Conservation (phyloP, 2,329 filamentous ascomycete genomes). For the Chaetomium globosum region DNA sequence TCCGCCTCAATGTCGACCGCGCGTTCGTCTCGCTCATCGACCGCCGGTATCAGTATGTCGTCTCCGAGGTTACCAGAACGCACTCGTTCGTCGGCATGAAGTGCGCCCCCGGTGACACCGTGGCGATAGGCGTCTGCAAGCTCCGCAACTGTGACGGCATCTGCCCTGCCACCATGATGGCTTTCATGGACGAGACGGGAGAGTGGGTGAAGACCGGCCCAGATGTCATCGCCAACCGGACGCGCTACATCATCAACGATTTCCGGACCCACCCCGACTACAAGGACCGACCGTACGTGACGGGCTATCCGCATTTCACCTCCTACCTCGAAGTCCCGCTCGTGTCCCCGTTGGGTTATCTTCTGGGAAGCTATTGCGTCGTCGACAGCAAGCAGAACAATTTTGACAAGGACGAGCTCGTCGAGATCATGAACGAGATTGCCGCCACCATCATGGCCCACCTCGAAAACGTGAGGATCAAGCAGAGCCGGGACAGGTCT, state of each 20-base stretch:
- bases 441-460: slow-evolving; percentile 37
- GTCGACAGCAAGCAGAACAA: slow-evolving; percentile 39
- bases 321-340: slow-evolving; percentile 43
- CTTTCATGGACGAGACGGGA: slow-evolving; percentile 39
- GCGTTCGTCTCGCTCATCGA: slow-evolving; percentile 50
- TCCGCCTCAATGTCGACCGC: slow-evolving; percentile 44
- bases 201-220: slow-evolving; percentile 32
- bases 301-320: slow-evolving; percentile 38
- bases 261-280: slow-evolving; percentile 39
- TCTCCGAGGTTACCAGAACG: slow-evolving; percentile 47
- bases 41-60: slow-evolving; percentile 45
- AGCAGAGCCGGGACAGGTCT: slow-evolving; percentile 35
- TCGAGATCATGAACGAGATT: slow-evolving; percentile 36
- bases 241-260: slow-evolving; percentile 42
- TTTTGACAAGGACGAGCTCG: slow-evolving; percentile 30
- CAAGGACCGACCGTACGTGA: slow-evolving; percentile 39
- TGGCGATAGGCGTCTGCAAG: slow-evolving; percentile 36
- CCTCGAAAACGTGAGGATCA: slow-evolving; percentile 35
- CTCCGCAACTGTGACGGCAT: slow-evolving; percentile 40
- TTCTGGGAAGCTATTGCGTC: slow-evolving; percentile 42
- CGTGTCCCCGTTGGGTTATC: slow-evolving; percentile 38
- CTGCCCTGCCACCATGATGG: slow-evolving; percentile 40
- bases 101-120: slow-evolving; percentile 28
- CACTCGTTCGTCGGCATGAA: slow-evolving; percentile 39
- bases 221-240: slow-evolving; percentile 39